Percentiles rank a stretch among this genome's conserved stretches.
Evolutionary conservation across 257 asterid species (phyloP).

Genomic region (Ocimum tenuiflorum): DNA sequence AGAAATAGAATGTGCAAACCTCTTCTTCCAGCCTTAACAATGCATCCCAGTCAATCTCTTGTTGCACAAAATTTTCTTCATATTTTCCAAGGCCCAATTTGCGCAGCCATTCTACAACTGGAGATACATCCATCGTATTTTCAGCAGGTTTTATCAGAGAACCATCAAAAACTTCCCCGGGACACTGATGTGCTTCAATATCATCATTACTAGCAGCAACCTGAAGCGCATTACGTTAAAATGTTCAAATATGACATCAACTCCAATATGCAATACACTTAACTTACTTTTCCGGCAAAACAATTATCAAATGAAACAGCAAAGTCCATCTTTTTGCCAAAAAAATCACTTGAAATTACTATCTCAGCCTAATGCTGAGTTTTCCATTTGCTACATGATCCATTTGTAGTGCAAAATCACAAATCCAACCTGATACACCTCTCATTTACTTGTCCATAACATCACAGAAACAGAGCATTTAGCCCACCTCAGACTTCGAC

Average conservation of each 20-base stretch:
- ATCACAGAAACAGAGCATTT: too few species aligned
- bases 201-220: conserved; percentile 35
- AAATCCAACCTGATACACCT: neutral
- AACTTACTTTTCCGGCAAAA: neutral
- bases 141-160: conserved; percentile 43
- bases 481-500: too few species aligned
- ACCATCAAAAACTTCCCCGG: conserved; percentile 58
- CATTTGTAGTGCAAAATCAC: neutral
- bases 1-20: conserved; percentile 35
- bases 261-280: neutral
- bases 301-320: neutral
- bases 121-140: conserved; percentile 34
- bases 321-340: neutral
- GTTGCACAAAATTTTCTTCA: conserved; percentile 58
- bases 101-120: conserved; percentile 64
- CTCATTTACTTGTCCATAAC: neutral
- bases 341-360: neutral
- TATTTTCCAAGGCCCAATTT: conserved; percentile 71
- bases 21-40: conserved; percentile 77
- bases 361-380: neutral
- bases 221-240: conserved; percentile 33
- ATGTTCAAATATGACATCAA: neutral
- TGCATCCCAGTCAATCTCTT: conserved; percentile 87
- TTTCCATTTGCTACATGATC: conserved; percentile 1
- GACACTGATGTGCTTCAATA: conserved; percentile 34